Evolutionary conservation across 345 rosid genomes (phyloP), one percentile per base, ranked within the genome.

Genomic region (Citrus sp.): DNA sequence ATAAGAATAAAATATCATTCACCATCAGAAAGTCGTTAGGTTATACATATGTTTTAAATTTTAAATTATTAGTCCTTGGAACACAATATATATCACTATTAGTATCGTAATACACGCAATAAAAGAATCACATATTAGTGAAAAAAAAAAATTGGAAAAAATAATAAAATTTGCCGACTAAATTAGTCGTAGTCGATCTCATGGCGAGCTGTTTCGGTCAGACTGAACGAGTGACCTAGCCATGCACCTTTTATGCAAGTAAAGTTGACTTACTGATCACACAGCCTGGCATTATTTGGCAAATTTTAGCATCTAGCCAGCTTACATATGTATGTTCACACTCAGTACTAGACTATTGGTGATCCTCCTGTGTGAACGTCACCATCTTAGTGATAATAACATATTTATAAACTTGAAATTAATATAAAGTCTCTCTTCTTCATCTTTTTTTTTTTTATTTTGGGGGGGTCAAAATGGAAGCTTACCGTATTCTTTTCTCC

Each of bases 401-500:
- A 46, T 4, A 12, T 3, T 42, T 42, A 42, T 12, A 42, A 12
- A 42, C 0, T 46, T 46, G 18, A 10, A 46, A 38, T 38, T 38
- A 9, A 46, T 13, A 46, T 46, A 3, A 12, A 46, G 51, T 42
- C 51, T 12, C 37, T 34, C 37, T 34, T 5, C 6, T 42, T 42
- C 0, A 1, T 46, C 1, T 46, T 12, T 12, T 42, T 42, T 42
- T n/a, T n/a, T n/a, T n/a, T n/a, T n/a, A n/a, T n/a, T n/a, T n/a
- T 12, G 12, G 12, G 40, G 40, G 40, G 13, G 4, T 9, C 4
- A 42, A 42, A 42, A 42, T 46, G 58, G 58, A 54, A 54, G 58
- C 58, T 51, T 85, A 94, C 98, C 98, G 69, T 90, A 92, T 86
- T 87, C 73, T 80, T 89, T 89, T 80, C 91, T 84, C 98, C 98